Evolutionary conservation across 2,329 filamentous ascomycete species (phyloP), one percentile per base, ranked within the genome.

Genomic region (Colletotrichum gigasporum): DNA sequence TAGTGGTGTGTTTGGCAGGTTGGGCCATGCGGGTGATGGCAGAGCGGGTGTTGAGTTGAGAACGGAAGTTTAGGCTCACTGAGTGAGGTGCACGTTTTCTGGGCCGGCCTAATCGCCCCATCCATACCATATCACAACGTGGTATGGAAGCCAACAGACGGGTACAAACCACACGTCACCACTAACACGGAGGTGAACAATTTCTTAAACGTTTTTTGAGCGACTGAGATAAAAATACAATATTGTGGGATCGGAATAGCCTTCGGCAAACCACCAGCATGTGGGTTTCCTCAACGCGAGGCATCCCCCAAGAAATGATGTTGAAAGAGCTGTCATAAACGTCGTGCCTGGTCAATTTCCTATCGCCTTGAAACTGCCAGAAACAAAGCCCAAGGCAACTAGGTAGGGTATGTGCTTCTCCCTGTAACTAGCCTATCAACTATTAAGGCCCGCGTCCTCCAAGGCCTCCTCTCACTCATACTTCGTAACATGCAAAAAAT

Each of bases 341-440:
- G 44, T 65, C 56, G 37, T 65, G 42, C 42, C 60, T 65, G 48
- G 62, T 50, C 42, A 63, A 61, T 65, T 65, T 54, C 62, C 48
- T 50, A 26, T 50, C 50, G 22, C 28, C 28, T 50, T 22, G 39
- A 41, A 64, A 54, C 16, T 54, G 62, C 56, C 62, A 65, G 41
- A 55, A 61, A 37, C 47, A 62, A 54, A 42, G 52, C n/a, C 34
- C 62, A 54, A 47, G 56, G 35, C 42, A 61, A 32, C 48, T 41
- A 44, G 52, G 22, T 52, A 47, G 61, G 58, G 63, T 65, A 63
- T 65, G 63, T 65, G 59, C 63, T 45, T 51, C 44, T 41, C 42
- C 28, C 48, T 52, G 32, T 24, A 26, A 42, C 16, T 30, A 35
- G 30, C 50, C 20, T 51, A 54, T 50, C 42, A 54, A 52, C 47